Evolutionary conservation across 306 rosid species (phyloP).

Genomic region (Fagus crenata): DNA sequence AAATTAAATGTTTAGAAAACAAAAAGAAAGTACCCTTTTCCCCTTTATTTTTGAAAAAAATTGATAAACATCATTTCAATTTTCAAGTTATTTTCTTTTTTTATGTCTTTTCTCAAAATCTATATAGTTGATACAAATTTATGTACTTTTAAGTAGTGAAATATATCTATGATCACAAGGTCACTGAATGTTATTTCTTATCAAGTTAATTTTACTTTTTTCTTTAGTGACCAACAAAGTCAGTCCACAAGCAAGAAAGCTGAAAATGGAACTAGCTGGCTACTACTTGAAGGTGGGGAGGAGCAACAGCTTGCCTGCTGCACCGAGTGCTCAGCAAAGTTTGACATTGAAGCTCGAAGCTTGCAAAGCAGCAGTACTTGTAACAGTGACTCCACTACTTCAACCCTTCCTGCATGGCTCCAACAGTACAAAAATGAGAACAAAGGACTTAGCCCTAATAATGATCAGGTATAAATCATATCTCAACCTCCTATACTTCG

Average conservation of each 20-base stretch:
- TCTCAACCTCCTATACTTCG: slow-evolving; percentile 16
- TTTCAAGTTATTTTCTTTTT: slow-evolving; percentile 17
- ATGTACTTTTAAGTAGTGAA: slow-evolving; percentile 27
- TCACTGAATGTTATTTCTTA: slow-evolving; percentile 11
- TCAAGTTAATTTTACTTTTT: slow-evolving; percentile 18
- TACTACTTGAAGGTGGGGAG: slow-evolving; percentile 37
- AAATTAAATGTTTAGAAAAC: slow-evolving; percentile 19
- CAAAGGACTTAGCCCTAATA: slow-evolving; percentile 39
- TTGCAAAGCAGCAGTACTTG: slow-evolving; percentile 42
- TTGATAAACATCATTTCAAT: slow-evolving; percentile 19
- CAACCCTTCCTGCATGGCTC: slow-evolving; percentile 97
- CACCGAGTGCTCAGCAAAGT: slow-evolving; percentile 51
- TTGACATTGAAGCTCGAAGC: slow-evolving; percentile 62
- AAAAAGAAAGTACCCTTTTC: slow-evolving; percentile 19
- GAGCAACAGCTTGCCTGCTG: slow-evolving; percentile 49
- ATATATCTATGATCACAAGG: slow-evolving; percentile 10
- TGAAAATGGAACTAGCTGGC: slow-evolving; percentile 50
- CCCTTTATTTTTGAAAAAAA: slow-evolving; percentile 25
- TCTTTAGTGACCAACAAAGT: slow-evolving; percentile 57
- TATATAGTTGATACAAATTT: slow-evolving; percentile 19
- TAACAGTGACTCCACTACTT: slow-evolving; percentile 60
- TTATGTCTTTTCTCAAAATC: slow-evolving; percentile 9
- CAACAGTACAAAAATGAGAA: slow-evolving; percentile 81
- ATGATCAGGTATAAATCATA: slow-evolving; percentile 59
- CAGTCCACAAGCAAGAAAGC: slow-evolving; percentile 49